Percentiles rank a stretch among this genome's conserved stretches.
phyloP scores from a whole-genome alignment of 257 asterid species.

The Jasminum sambac region DNA sequence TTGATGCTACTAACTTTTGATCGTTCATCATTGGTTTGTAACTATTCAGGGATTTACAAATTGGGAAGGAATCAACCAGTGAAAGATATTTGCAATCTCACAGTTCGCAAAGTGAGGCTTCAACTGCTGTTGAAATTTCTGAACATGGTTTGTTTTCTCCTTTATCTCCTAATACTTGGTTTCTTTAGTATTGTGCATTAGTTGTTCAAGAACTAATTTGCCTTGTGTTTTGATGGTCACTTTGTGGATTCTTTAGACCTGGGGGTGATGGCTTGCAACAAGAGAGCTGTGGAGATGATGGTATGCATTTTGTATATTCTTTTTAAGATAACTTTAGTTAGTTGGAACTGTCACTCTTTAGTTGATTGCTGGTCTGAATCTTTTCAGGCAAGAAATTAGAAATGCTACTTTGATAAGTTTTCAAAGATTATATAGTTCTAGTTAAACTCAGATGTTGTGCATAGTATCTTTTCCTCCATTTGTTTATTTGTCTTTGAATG shows the following conservation, averaged over 20 bases:
- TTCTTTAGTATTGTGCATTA: not conserved
- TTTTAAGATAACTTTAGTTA: constrained; percentile 1
- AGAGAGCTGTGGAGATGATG: constrained; percentile 50
- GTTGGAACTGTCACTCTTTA: not conserved
- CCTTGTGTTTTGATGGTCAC: too few relatives aligned
- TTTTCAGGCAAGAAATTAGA: not conserved
- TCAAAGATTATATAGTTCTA: constrained; percentile 6
- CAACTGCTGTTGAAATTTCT: constrained; percentile 23
- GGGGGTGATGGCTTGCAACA: constrained; percentile 33
- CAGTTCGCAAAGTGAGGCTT: constrained; percentile 31
- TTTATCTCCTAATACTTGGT: not conserved
- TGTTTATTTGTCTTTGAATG: not conserved
- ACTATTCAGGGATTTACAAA: constrained; percentile 39
- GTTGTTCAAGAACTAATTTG: too few relatives aligned
- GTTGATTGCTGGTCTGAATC: constrained; percentile 6
- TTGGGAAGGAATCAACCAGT: constrained; percentile 26
- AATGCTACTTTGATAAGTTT: not conserved
- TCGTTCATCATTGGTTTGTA: constrained; percentile 17
- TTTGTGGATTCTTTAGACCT: constrained; percentile 26
- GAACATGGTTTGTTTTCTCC: constrained; percentile 35
- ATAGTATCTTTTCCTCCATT: not conserved
- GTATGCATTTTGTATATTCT: constrained; percentile 28
- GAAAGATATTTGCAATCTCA: constrained; percentile 23
- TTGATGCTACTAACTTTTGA: constrained; percentile 14
- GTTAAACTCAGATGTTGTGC: not conserved